A percentile compares a stretch with the other conserved stretches of the same genome.
Evolutionary conservation across 2,329 filamentous ascomycete genomes (phyloP).

Genomic region (Thelonectria olida): DNA sequence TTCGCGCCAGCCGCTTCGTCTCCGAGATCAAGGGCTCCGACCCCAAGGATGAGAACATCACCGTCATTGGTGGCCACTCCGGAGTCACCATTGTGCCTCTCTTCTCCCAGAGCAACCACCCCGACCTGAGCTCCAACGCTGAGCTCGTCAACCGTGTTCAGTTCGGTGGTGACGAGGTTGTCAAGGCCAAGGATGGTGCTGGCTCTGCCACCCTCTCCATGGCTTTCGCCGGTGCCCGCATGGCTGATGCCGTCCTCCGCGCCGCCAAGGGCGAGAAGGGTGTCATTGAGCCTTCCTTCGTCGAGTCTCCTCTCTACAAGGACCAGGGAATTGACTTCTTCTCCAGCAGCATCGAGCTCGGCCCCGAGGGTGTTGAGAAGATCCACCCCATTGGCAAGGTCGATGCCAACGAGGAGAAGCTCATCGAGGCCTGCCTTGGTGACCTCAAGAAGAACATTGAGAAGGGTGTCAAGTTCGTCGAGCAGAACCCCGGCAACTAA

Average conservation of each 20-base stretch:
- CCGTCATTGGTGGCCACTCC: constrained; percentile 96
- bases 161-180: constrained; percentile 98
- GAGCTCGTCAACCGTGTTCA: constrained; percentile 93
- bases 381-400: constrained; percentile 88
- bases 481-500: constrained; percentile 69
- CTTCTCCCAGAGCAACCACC: constrained; percentile 92
- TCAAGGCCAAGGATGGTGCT: constrained; percentile 98
- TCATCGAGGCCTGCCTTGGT: constrained; percentile 83
- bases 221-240: constrained; percentile 90
- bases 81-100: constrained; percentile 98
- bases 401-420: constrained; percentile 85
- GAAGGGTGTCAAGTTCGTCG: constrained; percentile 79
- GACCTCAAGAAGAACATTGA: constrained; percentile 95
- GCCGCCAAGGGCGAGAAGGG: constrained; percentile 93
- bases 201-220: constrained; percentile 98
- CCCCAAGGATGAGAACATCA: constrained; percentile 92
- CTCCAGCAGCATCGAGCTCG: constrained; percentile 92
- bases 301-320: constrained; percentile 98
- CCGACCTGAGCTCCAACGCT: constrained; percentile 80
- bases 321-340: constrained; percentile 98
- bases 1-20: constrained; percentile 98
- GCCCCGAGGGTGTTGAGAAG: constrained; percentile 95
- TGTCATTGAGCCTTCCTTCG: constrained; percentile 94
- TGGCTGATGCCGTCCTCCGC: constrained; percentile 92
- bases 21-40: constrained; percentile 91